Evolutionary conservation across 768 basidiomycete genomes (phyloP), one percentile per base, ranked within the genome.

Genomic region (Punctularia strigosozonata): DNA sequence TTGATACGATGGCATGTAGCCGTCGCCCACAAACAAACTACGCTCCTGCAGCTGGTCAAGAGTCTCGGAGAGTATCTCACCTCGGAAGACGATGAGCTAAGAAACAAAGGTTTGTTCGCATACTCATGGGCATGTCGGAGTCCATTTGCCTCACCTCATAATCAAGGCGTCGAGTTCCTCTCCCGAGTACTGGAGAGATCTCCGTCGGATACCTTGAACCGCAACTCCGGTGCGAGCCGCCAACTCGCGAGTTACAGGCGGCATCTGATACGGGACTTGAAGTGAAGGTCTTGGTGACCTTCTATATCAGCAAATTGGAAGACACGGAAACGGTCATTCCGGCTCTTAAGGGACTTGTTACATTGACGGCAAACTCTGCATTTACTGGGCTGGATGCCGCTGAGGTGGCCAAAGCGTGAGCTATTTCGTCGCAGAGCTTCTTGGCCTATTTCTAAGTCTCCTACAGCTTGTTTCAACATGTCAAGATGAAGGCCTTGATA

Each of bases 41-140:
- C 77, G 15, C 63, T 95, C 12, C 62, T 91, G 4, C 71, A 80
- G 44, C 61, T 98, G 17, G 87, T 98, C 25, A 90, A 87, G 53
- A 77, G 79, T 19, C 70, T 95, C 1, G 88, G 88, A 30, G 81
- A 86, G 47, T 90, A 84, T 51, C 64, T 99, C 12, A 92, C 87
- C 0, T 78, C 87, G 2, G 86, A 91, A 41, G 84, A 94, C 39
- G 85, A 81, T 48, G 63, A 67, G 4, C 57, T 82, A 8, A 71
- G 94, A 21, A 72, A 74, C 6, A 88, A 88, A 66, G 94, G 94
- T 88, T 43, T 50, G 28, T 31, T 36, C 35, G 17, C 3, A 18
- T 30, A 19, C 18, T 35, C 20, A 36, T 6, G 37, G 28, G 21
- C 38, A 44, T 14, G 19, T 21, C 10, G 33, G 10, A 34, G 20